A percentile compares a stretch with the other conserved stretches of the same genome.
Evolutionary conservation across 768 basidiomycete genomes (phyloP).

Genomic region (Termitomyces sp.): DNA sequence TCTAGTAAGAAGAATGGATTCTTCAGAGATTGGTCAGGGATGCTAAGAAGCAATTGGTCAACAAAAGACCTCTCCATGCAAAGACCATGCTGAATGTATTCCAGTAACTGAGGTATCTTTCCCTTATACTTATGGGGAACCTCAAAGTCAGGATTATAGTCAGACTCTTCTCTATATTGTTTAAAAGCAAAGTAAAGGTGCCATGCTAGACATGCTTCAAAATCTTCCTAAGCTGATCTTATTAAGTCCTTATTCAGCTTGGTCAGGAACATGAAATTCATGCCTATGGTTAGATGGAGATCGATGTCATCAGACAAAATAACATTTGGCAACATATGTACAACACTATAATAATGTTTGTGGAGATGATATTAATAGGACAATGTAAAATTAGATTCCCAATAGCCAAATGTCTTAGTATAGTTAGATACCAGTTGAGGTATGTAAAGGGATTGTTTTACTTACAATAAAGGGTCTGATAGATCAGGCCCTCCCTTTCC

Average conservation of each 20-base stretch:
- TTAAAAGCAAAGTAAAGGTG: neutral
- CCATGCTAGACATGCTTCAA: neutral
- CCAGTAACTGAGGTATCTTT: neutral
- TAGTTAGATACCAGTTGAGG: neutral
- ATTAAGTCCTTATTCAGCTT: no score
- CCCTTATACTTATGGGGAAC: neutral
- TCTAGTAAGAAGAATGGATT: neutral
- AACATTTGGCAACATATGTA: neutral
- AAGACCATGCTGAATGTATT: neutral
- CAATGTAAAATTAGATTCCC: neutral
- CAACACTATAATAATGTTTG: neutral
- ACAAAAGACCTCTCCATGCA: neutral
- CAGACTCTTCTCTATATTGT: neutral
- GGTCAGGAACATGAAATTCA: no score
- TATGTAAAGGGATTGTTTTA: neutral
- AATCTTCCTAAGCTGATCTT: neutral
- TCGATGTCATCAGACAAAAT: neutral
- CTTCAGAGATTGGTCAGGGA: neutral
- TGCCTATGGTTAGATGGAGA: no score
- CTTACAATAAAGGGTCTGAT: neutral
- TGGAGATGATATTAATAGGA: neutral
- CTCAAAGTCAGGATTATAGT: neutral
- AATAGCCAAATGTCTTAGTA: neutral
- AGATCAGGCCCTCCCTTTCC: neutral
- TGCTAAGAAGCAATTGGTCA: neutral